A percentile compares a stretch with the other conserved stretches of the same genome.
phyloP scores from a whole-genome alignment of 2,329 filamentous ascomycete genomes.

The Fusarium anguioides region DNA sequence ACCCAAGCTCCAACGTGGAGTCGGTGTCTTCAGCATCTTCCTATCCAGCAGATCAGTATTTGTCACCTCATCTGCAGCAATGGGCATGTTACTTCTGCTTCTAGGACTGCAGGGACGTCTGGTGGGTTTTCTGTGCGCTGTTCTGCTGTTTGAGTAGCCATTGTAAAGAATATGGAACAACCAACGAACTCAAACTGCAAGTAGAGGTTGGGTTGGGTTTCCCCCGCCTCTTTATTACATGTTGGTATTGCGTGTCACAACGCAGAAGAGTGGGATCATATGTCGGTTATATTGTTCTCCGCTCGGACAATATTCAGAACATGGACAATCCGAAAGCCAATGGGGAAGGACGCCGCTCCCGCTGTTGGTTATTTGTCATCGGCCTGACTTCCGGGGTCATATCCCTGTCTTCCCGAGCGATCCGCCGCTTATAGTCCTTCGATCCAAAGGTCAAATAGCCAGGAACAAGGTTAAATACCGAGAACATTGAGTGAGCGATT shows the following conservation, averaged over 20 bases:
- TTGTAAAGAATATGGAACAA: neutral
- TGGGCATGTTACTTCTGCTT: neutral
- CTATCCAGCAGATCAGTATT: neutral
- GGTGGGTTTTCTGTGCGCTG: neutral
- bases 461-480: neutral
- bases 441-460: neutral
- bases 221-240: slow-evolving; percentile 18
- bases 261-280: neutral
- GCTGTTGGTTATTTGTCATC: neutral
- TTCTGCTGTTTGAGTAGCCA: neutral
- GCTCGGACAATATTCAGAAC: slow-evolving; percentile 1
- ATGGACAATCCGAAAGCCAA: neutral
- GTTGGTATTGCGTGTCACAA: neutral
- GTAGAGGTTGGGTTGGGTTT: no score
- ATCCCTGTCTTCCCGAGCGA: neutral
- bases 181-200: fast-evolving
- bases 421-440: neutral
- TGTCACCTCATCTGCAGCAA: fast-evolving
- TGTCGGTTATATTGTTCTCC: neutral
- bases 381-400: neutral
- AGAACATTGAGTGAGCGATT: neutral
- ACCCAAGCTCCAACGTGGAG: slow-evolving; percentile 1
- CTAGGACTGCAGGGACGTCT: neutral
- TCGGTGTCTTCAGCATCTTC: neutral
- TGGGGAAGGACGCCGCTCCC: neutral